Conservation (phyloP, 2,329 filamentous ascomycete genomes). For the Exophiala viscosa region DNA sequence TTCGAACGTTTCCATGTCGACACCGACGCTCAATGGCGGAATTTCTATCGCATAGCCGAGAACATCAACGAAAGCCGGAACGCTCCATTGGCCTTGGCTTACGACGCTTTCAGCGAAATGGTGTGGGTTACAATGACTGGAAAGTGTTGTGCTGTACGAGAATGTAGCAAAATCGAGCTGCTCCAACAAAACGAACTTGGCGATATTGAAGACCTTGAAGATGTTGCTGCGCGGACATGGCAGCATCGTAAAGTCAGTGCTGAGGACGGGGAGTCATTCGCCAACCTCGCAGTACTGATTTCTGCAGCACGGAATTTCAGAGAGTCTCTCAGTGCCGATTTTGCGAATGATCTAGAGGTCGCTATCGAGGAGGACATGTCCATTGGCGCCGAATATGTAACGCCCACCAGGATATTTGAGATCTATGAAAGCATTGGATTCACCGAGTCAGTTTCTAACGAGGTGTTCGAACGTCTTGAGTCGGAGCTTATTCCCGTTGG, state of each 20-base stretch:
- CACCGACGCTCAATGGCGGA: slow-evolving; percentile 79
- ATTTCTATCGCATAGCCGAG: slow-evolving; percentile 79
- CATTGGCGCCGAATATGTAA: slow-evolving; percentile 65
- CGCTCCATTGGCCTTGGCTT: slow-evolving; percentile 73
- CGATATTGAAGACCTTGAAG: slow-evolving; percentile 36
- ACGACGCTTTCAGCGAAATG: slow-evolving; percentile 67
- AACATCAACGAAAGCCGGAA: slow-evolving; percentile 83
- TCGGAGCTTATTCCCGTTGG: slow-evolving; percentile 64
- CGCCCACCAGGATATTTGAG: slow-evolving; percentile 69
- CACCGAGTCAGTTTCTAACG: slow-evolving; percentile 73
- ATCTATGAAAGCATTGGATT: slow-evolving; percentile 79
- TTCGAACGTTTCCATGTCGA: slow-evolving; percentile 70
- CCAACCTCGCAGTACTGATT: slow-evolving; percentile 60
- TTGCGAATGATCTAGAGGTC: slow-evolving; percentile 64
- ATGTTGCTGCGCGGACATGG: slow-evolving; percentile 35
- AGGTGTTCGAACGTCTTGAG: slow-evolving; percentile 69
- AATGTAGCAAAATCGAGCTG: slow-evolving; percentile 73
- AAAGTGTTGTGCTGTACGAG: slow-evolving; percentile 71
- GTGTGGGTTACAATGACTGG: slow-evolving; percentile 85
- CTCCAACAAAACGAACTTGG: slow-evolving; percentile 64
- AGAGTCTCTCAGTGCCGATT: slow-evolving; percentile 65
- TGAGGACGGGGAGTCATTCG: slow-evolving; percentile 50
- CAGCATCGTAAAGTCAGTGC: slow-evolving; percentile 40
- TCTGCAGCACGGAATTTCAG: slow-evolving; percentile 67
- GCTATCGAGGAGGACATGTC: slow-evolving; percentile 71